A percentile compares a stretch with the other conserved stretches of the same genome.
Conservation (phyloP, 2,329 filamentous ascomycete species). For the Stylonectria norvegica region DNA sequence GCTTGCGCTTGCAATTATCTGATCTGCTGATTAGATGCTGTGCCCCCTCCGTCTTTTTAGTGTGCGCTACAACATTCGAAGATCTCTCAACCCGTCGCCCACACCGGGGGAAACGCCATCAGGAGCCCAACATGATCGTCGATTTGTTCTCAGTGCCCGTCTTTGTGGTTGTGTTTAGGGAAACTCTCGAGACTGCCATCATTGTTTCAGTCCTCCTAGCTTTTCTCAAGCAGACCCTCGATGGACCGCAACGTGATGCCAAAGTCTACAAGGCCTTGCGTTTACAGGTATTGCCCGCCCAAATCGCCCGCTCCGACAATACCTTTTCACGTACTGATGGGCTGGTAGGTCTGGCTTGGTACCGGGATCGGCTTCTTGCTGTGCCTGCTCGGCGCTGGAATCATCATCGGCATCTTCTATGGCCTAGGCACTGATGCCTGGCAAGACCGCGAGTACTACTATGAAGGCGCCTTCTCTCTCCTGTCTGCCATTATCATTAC, state of each 20-base stretch:
- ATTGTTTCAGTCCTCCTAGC: slow-evolving; percentile 81
- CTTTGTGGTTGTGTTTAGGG: slow-evolving; percentile 89
- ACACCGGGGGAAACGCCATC: neutral
- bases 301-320: neutral
- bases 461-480: slow-evolving; percentile 76
- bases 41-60: neutral
- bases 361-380: slow-evolving; percentile 40
- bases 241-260: slow-evolving; percentile 58
- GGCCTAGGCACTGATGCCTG: slow-evolving; percentile 64
- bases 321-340: slow-evolving; percentile 3
- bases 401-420: slow-evolving; percentile 73
- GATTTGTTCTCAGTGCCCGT: slow-evolving; percentile 76
- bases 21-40: slow-evolving; percentile 7
- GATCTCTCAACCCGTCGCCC: too few species aligned
- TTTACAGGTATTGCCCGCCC: slow-evolving; percentile 50
- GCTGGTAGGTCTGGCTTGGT: slow-evolving; percentile 57
- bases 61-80: too few species aligned
- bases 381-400: slow-evolving; percentile 61
- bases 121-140: slow-evolving; percentile 48
- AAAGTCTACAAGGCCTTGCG: slow-evolving; percentile 64
- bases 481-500: slow-evolving; percentile 80
- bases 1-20: slow-evolving; percentile 1
- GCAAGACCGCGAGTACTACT: slow-evolving; percentile 68
- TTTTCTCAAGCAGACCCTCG: slow-evolving; percentile 78
- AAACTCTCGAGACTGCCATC: slow-evolving; percentile 78